Conservation (phyloP, 2,329 filamentous ascomycete genomes). For the Pseudopyrenochaeta lycopersici region DNA sequence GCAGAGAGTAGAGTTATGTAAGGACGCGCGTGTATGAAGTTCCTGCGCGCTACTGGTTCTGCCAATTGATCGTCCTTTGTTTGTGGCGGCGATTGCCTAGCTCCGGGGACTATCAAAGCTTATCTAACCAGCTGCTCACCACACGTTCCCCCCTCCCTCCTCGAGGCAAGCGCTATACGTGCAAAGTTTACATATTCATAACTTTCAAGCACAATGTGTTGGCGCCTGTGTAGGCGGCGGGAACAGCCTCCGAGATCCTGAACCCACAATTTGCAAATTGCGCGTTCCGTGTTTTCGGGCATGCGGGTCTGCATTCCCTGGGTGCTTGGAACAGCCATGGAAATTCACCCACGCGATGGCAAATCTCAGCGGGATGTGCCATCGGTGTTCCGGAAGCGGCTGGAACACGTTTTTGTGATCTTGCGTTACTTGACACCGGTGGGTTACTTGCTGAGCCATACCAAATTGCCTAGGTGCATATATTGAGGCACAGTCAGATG, state of each 20-base stretch:
- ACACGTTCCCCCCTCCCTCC: no score
- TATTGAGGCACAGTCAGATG: conserved; percentile 1
- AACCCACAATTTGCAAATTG: not conserved
- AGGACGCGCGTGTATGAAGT: not conserved
- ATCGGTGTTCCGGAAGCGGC: not conserved
- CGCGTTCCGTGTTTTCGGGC: not conserved
- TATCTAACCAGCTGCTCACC: not conserved
- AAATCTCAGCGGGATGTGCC: not conserved
- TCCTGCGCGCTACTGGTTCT: not conserved
- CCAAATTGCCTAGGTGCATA: not conserved
- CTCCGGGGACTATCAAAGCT: not conserved
- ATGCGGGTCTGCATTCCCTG: not conserved
- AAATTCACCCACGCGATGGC: not conserved
- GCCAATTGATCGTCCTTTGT: not conserved
- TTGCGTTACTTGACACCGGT: not conserved
- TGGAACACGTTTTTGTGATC: not conserved
- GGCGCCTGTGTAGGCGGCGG: no score
- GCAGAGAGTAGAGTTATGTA: not conserved
- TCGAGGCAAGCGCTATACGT: not conserved
- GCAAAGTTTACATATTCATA: no score
- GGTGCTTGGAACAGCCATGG: not conserved
- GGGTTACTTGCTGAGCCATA: not conserved
- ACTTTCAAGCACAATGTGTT: no score
- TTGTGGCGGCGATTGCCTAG: not conserved
- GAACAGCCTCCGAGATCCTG: not conserved